A percentile compares a stretch with the other conserved stretches of the same genome.
Conservation (phyloP, 331 rosid species). For the Arachis monticola region DNA sequence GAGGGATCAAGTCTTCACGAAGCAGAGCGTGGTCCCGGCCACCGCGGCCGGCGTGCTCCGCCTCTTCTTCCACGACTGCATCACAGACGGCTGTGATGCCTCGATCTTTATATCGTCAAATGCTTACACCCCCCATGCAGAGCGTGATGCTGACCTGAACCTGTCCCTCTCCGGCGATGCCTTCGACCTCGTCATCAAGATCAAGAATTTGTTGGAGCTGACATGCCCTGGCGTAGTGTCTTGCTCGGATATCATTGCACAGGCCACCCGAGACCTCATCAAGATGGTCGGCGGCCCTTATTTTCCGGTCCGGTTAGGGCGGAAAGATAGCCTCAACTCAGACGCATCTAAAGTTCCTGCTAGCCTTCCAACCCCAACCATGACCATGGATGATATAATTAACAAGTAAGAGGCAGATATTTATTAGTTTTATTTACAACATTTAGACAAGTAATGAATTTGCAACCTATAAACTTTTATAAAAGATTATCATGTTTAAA, state of each 20-base stretch:
- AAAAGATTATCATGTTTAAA: too few species aligned
- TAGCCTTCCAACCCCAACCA: conserved; percentile 43
- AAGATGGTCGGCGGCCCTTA: conserved; percentile 87
- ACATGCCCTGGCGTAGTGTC: conserved; percentile 83
- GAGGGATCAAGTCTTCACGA: conserved; percentile 11
- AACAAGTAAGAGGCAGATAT: neutral
- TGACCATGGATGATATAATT: conserved; percentile 57
- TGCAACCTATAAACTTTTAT: too few species aligned
- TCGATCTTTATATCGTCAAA: conserved; percentile 50
- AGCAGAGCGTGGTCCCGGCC: conserved; percentile 37
- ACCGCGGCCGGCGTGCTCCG: conserved; percentile 54
- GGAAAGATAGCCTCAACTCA: conserved; percentile 66
- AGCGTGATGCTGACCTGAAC: conserved; percentile 66
- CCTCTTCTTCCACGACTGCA: conserved; percentile 59
- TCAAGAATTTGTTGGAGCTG: conserved; percentile 63
- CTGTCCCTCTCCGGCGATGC: conserved; percentile 78
- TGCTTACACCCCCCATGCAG: conserved; percentile 42
- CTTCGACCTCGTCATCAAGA: conserved; percentile 53
- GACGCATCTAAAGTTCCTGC: conserved; percentile 33
- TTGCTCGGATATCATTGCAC: conserved; percentile 76
- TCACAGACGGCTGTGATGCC: conserved; percentile 54
- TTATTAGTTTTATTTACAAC: too few species aligned
- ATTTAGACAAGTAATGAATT: too few species aligned
- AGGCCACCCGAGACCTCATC: conserved; percentile 68
- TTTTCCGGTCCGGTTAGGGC: conserved; percentile 61